Evolutionary conservation across 345 rosid species (phyloP).

Genomic region (Eucalyptus leucophloia): DNA sequence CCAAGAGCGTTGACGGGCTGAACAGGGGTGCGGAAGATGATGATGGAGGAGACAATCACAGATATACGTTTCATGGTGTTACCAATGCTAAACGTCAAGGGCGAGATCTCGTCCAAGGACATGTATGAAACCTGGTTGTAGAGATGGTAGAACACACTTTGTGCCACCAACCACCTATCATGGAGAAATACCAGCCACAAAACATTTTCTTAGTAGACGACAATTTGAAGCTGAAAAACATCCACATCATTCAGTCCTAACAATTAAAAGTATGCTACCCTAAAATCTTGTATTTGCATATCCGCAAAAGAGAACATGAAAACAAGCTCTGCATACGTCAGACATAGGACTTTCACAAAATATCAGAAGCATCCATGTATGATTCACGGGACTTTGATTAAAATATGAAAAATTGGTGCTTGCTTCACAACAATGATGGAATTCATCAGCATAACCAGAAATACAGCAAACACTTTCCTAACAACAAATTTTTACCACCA

Average conservation of each 20-base stretch:
- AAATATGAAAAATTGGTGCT: neutral
- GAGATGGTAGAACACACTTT: slow-evolving; percentile 95
- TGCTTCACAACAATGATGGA: neutral
- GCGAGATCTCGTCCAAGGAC: slow-evolving; percentile 94
- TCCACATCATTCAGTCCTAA: neutral
- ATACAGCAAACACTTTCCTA: neutral
- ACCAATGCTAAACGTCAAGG: slow-evolving; percentile 92
- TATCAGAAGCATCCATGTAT: neutral
- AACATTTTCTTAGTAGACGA: neutral
- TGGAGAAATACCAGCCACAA: neutral
- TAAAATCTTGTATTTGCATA: neutral
- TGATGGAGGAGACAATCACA: slow-evolving; percentile 92
- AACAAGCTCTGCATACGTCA: neutral
- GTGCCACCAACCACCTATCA: slow-evolving; percentile 92
- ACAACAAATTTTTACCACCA: neutral
- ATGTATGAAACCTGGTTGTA: slow-evolving; percentile 98
- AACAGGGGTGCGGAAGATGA: slow-evolving; percentile 95
- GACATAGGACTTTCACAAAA: neutral
- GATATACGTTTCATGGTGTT: slow-evolving; percentile 98
- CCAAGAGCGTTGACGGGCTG: slow-evolving; percentile 91
- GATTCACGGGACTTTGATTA: neutral
- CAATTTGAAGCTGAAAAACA: neutral
- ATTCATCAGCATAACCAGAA: neutral
- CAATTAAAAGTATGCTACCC: neutral
- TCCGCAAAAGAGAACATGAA: neutral